Percentiles rank a stretch among this genome's conserved stretches.
phyloP scores from a whole-genome alignment of 345 rosid species.

The Combretum micranthum region DNA sequence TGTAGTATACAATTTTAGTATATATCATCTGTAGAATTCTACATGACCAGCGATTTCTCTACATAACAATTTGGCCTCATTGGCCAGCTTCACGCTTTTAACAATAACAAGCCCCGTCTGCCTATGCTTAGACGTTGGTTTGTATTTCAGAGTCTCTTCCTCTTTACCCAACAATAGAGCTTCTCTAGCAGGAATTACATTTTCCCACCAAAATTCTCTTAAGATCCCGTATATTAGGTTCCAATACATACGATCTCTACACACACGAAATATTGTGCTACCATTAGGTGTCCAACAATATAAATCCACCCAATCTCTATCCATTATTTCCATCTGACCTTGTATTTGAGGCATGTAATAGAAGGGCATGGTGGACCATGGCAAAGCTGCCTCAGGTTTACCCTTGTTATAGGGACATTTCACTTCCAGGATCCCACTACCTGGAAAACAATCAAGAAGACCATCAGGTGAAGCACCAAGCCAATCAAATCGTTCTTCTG shows the following conservation, averaged over 20 bases:
- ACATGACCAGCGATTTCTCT: conserved; percentile 83
- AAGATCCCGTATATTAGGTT: conserved; percentile 54
- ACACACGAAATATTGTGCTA: conserved; percentile 68
- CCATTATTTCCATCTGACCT: conserved; percentile 95
- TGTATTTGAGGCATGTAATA: conserved; percentile 95
- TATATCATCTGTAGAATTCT: conserved; percentile 50
- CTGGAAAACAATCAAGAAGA: conserved; percentile 49
- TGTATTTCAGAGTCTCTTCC: conserved; percentile 41
- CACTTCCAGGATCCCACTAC: conserved; percentile 80
- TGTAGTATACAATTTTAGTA: too few species aligned
- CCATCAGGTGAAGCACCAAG: conserved; percentile 98
- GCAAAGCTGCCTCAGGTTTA: conserved; percentile 65
- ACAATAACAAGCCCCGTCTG: conserved; percentile 52
- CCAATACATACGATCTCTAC: conserved; percentile 66
- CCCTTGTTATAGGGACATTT: conserved; percentile 97
- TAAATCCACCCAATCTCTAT: conserved; percentile 80
- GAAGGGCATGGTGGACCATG: conserved; percentile 79
- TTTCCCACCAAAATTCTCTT: conserved; percentile 86
- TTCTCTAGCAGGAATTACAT: conserved; percentile 75
- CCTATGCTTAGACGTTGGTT: conserved; percentile 64
- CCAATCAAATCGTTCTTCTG: conserved; percentile 52
- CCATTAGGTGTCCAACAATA: conserved; percentile 95
- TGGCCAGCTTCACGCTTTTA: conserved; percentile 66
- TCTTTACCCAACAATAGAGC: conserved; percentile 47
- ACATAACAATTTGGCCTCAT: conserved; percentile 51